These are phyloP conservation scores for Salix purpurea DNA, from an alignment of 345 rosid species.

Conservation along the genomic window DNA sequence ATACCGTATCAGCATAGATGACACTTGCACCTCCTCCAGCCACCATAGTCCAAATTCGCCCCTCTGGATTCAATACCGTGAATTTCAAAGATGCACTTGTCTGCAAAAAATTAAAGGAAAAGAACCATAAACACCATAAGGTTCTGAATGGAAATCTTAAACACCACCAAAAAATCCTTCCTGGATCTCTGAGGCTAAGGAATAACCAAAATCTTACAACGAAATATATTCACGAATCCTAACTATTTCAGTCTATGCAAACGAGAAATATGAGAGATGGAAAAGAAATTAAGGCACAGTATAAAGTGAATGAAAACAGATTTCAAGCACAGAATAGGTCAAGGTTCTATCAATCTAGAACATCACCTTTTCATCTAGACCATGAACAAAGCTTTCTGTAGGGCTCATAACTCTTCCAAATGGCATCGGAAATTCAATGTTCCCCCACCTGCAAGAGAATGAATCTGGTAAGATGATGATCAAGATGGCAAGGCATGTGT, in stretches of 20 bases:
- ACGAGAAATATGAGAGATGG: background rate
- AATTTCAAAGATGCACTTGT: constrained; percentile 96
- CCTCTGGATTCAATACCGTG: constrained; percentile 89
- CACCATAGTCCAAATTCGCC: constrained; percentile 93
- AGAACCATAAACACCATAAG: background rate
- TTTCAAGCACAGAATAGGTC: background rate
- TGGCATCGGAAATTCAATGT: constrained; percentile 87
- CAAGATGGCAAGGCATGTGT: background rate
- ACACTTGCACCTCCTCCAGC: constrained; percentile 99
- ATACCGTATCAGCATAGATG: constrained; percentile 87
- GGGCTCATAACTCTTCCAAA: constrained; percentile 95
- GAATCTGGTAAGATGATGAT: constrained; percentile 19
- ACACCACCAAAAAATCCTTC: background rate
- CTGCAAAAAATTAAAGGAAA: constrained; percentile 37
- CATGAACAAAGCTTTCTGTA: constrained; percentile 81
- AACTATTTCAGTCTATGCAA: background rate
- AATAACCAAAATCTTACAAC: background rate
- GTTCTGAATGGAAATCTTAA: background rate
- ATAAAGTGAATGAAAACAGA: constrained; percentile 7
- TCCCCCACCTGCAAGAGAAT: constrained; percentile 65
- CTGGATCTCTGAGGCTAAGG: background rate
- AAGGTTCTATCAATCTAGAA: background rate
- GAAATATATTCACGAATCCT: background rate
- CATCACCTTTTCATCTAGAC: constrained; percentile 90
- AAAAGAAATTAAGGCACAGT: background rate